Base-by-base conservation (phyloP, 1,139 yeast genomes). In the Taphrina communis region DNA sequence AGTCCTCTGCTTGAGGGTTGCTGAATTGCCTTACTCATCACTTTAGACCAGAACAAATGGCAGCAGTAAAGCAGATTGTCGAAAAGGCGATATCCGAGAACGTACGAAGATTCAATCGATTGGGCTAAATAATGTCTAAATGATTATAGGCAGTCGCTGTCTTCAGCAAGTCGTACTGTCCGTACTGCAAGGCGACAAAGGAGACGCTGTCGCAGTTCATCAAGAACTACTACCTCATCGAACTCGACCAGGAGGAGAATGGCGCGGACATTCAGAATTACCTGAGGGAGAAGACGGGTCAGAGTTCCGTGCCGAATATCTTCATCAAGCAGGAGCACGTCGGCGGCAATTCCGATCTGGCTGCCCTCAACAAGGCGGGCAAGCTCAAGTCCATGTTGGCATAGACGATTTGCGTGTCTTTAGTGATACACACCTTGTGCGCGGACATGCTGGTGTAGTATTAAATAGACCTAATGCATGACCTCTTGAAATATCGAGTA, bases 231-330 rank as follows among this genome's bases (percentile, higher is more conserved):
- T 81, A 83, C 73, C 82, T 89, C 57, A 73, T 89, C 72, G 94
- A 90, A 78, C 83, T 90, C 77, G 89, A 90, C 78, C 77, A 79
- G 68, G 76, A 81, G 71, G 68, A 55, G 42, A 50, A 65, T 65
- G 93, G 92, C 59, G 77, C 78, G 35, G 88, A 84, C 25, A 86
- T 93, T 75, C 98, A 94, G 81, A 87, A 83, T 66, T 96, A 95
- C 70, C 83, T 94, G 72, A 77, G 77, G 65, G 88, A 89, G 76
- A 79, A 91, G 73, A 89, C 96, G 51, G 96, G 97, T 71, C 99
- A 94, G 83, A 84, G 87, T 75, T 91, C 98, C 57, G 98, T 94
- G 71, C 99, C 99, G 73, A 93, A 89, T 79, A 85, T 94, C 74
- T 94, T 88, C 81, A 92, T 94, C 78, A 87, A 84, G 67, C 97